Percentiles rank a stretch among this genome's conserved stretches.
phyloP scores from a whole-genome alignment of 2,329 filamentous ascomycete species.

The Ceratocystis diversiconidia region DNA sequence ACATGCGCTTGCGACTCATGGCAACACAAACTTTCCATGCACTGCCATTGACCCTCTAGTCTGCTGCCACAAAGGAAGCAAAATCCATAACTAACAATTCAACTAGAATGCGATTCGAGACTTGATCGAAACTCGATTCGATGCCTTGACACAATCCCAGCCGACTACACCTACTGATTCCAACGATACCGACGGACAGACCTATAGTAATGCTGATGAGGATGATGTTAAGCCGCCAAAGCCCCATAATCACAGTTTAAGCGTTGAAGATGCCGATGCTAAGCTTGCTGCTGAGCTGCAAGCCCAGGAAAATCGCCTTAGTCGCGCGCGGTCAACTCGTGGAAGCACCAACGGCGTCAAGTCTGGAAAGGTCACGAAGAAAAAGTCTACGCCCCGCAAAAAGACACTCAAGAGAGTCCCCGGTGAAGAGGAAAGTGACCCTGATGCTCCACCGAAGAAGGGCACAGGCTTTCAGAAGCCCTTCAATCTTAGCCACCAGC shows the following conservation, averaged over 20 bases:
- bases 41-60: background rate
- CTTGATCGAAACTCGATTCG: constrained; percentile 61
- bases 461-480: constrained; percentile 89
- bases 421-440: constrained; percentile 32
- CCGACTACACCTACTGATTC: constrained; percentile 24
- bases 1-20: background rate
- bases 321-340: constrained; percentile 57
- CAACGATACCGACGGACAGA: constrained; percentile 26
- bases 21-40: background rate
- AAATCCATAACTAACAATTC: background rate
- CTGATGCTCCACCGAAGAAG: constrained; percentile 58
- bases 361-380: constrained; percentile 51
- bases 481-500: constrained; percentile 55
- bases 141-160: constrained; percentile 45
- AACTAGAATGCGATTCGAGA: constrained; percentile 53
- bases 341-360: constrained; percentile 51
- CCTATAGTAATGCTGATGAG: constrained; percentile 13
- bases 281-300: constrained; percentile 76
- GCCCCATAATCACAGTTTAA: constrained; percentile 21
- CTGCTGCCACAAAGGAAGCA: background rate
- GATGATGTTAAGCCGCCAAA: constrained; percentile 24
- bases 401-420: constrained; percentile 55
- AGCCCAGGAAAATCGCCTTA: constrained; percentile 70
- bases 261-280: constrained; percentile 62
- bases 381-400: constrained; percentile 55